phyloP scores from a whole-genome alignment of 2,329 filamentous ascomycete species.

The Nothophoma quercina region DNA sequence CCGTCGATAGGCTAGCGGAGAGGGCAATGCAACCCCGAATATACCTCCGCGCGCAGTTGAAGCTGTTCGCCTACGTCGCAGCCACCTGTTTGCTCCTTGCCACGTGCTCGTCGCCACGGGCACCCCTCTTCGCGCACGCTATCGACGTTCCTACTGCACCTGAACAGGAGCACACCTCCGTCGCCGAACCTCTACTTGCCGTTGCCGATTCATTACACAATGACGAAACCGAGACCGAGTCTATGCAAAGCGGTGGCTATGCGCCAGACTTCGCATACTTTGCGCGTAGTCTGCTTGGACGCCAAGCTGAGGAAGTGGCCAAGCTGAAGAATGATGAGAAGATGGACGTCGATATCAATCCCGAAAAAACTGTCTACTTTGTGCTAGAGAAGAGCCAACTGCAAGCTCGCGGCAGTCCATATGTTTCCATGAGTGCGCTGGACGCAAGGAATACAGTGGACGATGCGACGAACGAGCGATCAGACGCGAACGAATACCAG shows the following conservation, averaged over 20 bases:
- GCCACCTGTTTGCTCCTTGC: constrained; percentile 67
- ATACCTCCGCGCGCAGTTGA: constrained; percentile 74
- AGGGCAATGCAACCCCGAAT: constrained; percentile 56
- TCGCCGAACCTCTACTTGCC: constrained; percentile 41
- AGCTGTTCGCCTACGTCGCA: constrained; percentile 71
- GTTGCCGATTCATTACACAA: constrained; percentile 55
- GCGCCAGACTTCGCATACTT: constrained; percentile 68
- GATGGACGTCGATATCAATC: constrained; percentile 64
- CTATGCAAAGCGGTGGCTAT: constrained; percentile 54
- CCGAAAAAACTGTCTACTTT: constrained; percentile 70
- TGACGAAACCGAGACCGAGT: constrained; percentile 41
- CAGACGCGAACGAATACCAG: background rate
- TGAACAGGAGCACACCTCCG: constrained; percentile 21
- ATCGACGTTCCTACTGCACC: constrained; percentile 56
- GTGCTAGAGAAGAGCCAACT: constrained; percentile 67
- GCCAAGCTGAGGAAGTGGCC: constrained; percentile 59
- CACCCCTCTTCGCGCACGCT: constrained; percentile 65
- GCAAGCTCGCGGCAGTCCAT: constrained; percentile 51
- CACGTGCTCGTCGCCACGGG: constrained; percentile 68
- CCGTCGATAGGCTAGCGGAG: constrained; percentile 33
- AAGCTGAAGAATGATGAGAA: constrained; percentile 71
- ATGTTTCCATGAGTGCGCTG: constrained; percentile 37
- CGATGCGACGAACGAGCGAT: background rate
- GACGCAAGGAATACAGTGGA: constrained; percentile 20
- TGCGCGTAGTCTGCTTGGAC: constrained; percentile 69